Evolutionary conservation across 495 filamentous ascomycete species (phyloP), one percentile per base, ranked within the genome.

Genomic region (Xylaria grammica): DNA sequence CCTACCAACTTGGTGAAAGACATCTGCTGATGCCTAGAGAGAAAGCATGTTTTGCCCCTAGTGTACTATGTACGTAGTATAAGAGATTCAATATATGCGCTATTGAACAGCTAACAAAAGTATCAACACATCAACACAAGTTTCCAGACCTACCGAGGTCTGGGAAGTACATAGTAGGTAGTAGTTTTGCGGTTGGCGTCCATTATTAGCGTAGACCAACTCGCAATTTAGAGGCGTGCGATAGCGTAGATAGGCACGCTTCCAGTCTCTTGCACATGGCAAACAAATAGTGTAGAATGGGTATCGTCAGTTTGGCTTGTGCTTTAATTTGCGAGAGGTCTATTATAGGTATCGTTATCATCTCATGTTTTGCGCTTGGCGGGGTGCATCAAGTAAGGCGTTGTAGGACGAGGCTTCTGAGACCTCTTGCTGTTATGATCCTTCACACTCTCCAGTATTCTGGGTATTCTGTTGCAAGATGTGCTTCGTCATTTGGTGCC

Each of bases 321-420:
- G 40, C 17, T n/a, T 11, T 11, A 11, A 44, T 44, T 11, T 44
- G 40, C 15, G 7, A 4, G 6, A 44, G 34, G 6, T 11, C 34
- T 11, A 6, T 36, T 6, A 36, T 36, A 11, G 11, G 5, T 6
- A 36, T 36, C 40, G 40, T 19, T 19, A 3, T 44, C 4, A 44
- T 44, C 4, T 19, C 9, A 19, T 45, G 9, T 17, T 54, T 30
- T 58, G n/a, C 26, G 13, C 13, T 32, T 42, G 7, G 53, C 20
- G 22, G 40, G 40, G 4, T 42, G 34, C 53, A 56, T 53, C n/a
- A 58, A 45, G 56, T 59, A 17, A 27, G 29, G 22, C n/a, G 40
- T 22, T 17, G 42, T 48, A 29, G 42, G 42, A 48, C 42, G 55
- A 34, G 42, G 56, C 19, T 59, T 48, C 29, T 59, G 54, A 58